A percentile compares a stretch with the other conserved stretches of the same genome.
These are phyloP conservation scores for Fusarium sp. DNA, from an alignment of 2,329 filamentous ascomycete species.

Conservation along the genomic window DNA sequence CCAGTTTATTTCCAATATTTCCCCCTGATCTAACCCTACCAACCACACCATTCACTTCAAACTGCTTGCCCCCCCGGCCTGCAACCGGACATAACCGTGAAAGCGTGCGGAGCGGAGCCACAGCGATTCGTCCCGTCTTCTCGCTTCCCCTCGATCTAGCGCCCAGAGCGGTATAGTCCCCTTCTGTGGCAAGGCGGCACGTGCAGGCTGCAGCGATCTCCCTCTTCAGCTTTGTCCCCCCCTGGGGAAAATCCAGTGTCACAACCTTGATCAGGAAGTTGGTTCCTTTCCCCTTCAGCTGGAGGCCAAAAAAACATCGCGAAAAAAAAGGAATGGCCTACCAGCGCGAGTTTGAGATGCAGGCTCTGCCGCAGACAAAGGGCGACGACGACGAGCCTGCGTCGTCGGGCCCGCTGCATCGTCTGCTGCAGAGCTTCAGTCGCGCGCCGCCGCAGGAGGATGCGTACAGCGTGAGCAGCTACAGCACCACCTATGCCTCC, in stretches of 20 bases:
- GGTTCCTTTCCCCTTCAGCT: neutral
- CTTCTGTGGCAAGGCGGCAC: slow-evolving; percentile 17
- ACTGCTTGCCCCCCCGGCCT: neutral
- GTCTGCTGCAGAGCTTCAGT: slow-evolving; percentile 32
- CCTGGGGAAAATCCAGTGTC: slow-evolving; percentile 17
- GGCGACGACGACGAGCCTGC: neutral
- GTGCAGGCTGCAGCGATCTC: slow-evolving; percentile 8
- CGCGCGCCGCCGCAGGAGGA: slow-evolving; percentile 33
- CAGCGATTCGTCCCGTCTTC: neutral
- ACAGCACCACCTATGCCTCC: slow-evolving; percentile 16
- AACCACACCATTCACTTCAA: no score
- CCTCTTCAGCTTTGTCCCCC: neutral
- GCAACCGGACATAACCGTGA: slow-evolving; percentile 8
- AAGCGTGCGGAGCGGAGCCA: slow-evolving; percentile 3
- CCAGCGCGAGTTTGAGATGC: slow-evolving; percentile 38
- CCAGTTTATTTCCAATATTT: neutral
- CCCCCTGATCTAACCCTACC: neutral
- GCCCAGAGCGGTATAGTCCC: slow-evolving; percentile 5
- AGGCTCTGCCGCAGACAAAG: slow-evolving; percentile 22
- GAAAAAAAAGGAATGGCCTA: slow-evolving; percentile 40
- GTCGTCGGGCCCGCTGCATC: neutral
- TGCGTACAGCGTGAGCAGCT: slow-evolving; percentile 25
- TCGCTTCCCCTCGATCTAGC: slow-evolving; percentile 7
- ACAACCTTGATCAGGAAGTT: neutral
- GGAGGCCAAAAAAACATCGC: neutral